Base-by-base conservation (phyloP, 2,329 filamentous ascomycete genomes). In the Aspergillaceae sp. region DNA sequence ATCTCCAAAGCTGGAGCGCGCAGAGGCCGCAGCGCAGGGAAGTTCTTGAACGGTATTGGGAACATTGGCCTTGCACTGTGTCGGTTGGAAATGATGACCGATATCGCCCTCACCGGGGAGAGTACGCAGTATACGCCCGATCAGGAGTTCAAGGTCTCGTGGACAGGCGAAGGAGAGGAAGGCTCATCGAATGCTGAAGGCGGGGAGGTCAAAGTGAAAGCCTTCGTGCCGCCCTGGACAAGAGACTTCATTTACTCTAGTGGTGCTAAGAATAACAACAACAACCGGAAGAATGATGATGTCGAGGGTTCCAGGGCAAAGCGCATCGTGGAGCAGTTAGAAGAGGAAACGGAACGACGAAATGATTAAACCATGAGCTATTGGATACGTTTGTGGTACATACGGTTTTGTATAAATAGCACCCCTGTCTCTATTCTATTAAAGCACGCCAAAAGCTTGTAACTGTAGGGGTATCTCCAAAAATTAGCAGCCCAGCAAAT, bases 51-150 rank as follows among this genome's bases (percentile, higher is more conserved):
- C 30, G 84, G 86, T 0, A 73, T 91, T 9, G 91, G 90, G 1
- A 94, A 96, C 61, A 69, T 97, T 29, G 92, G 92, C 1, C 73
- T 98, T 44, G 91, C 83, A 2, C 69, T 96, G 54, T 96, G 91
- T 62, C 81, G 91, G 28, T 68, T 97, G 56, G 89, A 94, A 70
- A 83, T 84, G 62, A 96, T 96, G 90, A 94, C 87, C 4, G 84
- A 88, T 60, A 71, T 92, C 41, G 73, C 74, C 32, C 70, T 92
- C 45, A 85, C 84, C 2, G 85, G 82, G 47, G 81, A 85, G 51
- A 76, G 78, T 0, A 77, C 78, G 4, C 70, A 70, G 26, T 87
- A 75, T 61, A 78, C 71, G 48, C 74, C 78, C 0, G 75, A 74
- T 1, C 75, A 82, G 48, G 77, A 84, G 65, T 86, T 85, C 56